phyloP scores from a whole-genome alignment of 768 basidiomycete species.

The Daedalea quercina region DNA sequence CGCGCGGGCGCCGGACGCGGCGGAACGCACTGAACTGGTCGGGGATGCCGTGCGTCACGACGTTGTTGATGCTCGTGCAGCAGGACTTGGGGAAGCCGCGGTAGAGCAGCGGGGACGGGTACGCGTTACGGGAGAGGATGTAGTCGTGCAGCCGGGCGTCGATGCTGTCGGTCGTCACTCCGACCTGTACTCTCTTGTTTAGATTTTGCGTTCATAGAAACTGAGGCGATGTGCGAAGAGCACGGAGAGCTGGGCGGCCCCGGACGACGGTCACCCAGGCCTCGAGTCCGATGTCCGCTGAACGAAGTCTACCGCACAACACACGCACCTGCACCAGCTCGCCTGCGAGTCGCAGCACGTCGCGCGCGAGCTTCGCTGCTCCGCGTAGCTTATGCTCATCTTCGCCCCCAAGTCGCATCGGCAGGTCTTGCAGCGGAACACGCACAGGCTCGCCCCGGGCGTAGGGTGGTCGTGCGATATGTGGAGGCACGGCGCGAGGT shows the following conservation, averaged over 20 bases:
- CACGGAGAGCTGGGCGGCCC: too few relatives aligned
- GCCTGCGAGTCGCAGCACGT: constrained; percentile 16
- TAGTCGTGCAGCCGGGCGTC: constrained; percentile 69
- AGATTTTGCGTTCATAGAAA: neutral
- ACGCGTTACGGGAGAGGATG: constrained; percentile 63
- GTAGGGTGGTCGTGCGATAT: constrained; percentile 55
- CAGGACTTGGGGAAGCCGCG: constrained; percentile 69
- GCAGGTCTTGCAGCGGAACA: neutral
- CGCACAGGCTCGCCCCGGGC: constrained; percentile 16
- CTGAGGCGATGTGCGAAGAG: too few relatives aligned
- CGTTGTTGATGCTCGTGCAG: constrained; percentile 86
- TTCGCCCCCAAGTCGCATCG: constrained; percentile 3
- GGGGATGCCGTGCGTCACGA: constrained; percentile 85
- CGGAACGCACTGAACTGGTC: constrained; percentile 56
- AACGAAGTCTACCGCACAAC: too few relatives aligned
- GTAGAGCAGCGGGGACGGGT: constrained; percentile 83
- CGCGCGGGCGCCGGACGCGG: neutral
- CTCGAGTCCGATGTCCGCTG: too few relatives aligned
- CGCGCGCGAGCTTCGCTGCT: constrained; percentile 16
- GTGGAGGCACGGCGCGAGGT: constrained; percentile 47
- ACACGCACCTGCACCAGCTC: constrained; percentile 16
- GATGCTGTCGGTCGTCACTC: constrained; percentile 68
- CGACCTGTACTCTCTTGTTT: constrained; percentile 35
- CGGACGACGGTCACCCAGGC: too few relatives aligned
- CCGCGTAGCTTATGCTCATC: constrained; percentile 6